Evolutionary conservation across 176 grass and related monocot genomes (phyloP).

Genomic region (Eleusine coracana): DNA sequence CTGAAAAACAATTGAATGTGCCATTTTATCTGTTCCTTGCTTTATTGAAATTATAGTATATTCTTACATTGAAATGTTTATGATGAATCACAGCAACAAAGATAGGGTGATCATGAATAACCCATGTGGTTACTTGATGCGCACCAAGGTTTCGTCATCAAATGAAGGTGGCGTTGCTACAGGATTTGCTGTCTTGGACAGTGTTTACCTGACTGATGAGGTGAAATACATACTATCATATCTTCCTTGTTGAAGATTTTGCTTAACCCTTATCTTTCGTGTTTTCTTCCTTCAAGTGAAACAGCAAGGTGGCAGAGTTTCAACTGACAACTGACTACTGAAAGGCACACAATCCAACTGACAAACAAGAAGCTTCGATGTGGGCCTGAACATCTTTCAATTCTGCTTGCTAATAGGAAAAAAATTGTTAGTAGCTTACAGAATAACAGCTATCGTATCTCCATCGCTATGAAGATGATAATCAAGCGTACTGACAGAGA

Average conservation of each 20-base stretch:
- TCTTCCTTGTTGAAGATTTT: neutral
- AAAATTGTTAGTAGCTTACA: neutral
- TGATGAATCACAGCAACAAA: constrained; percentile 64
- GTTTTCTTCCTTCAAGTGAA: constrained; percentile 39
- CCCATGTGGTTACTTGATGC: constrained; percentile 82
- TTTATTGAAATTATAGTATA: neutral
- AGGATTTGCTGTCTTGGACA: constrained; percentile 92
- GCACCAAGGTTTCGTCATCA: constrained; percentile 94
- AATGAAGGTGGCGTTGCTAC: constrained; percentile 95
- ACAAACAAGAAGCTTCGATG: neutral
- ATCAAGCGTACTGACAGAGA: neutral
- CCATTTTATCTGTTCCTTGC: neutral
- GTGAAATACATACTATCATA: constrained; percentile 22
- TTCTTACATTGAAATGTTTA: neutral
- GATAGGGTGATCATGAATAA: constrained; percentile 79
- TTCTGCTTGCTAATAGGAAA: neutral
- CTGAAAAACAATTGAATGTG: constrained; percentile 2
- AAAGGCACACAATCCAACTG: neutral
- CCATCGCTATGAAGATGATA: no score
- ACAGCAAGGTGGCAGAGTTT: neutral
- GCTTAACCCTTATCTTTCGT: neutral
- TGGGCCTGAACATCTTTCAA: neutral
- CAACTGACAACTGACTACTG: neutral
- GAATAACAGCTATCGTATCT: neutral
- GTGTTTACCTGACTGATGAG: constrained; percentile 76